A percentile compares a stretch with the other conserved stretches of the same genome.
phyloP scores from a whole-genome alignment of 2,329 filamentous ascomycete species.

The Endothia cerciana region DNA sequence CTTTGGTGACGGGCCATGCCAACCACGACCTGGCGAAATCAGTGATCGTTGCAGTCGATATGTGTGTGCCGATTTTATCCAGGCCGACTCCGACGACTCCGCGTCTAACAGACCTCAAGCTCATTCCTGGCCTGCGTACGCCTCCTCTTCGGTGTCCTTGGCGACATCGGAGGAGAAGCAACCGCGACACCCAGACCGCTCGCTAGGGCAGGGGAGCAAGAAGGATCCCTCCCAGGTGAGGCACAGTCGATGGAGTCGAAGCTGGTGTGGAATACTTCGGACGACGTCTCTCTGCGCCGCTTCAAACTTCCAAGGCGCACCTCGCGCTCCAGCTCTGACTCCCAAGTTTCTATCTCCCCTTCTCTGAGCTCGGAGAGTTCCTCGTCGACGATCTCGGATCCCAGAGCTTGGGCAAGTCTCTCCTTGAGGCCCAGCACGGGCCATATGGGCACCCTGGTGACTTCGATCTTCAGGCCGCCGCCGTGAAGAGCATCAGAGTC shows the following conservation, averaged over 20 bases:
- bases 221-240: not conserved
- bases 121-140: slow-evolving; percentile 34
- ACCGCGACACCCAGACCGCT: slow-evolving; percentile 21
- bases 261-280: slow-evolving; percentile 45
- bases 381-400: slow-evolving; percentile 53
- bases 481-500: slow-evolving; percentile 33
- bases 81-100: not conserved
- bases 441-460: slow-evolving; percentile 56
- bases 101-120: slow-evolving; percentile 37
- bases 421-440: slow-evolving; percentile 59
- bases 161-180: slow-evolving; percentile 36
- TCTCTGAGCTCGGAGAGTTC: slow-evolving; percentile 34
- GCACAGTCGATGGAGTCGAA: slow-evolving; percentile 38
- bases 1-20: not conserved
- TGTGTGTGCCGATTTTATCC: not conserved
- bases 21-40: not conserved
- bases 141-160: slow-evolving; percentile 38
- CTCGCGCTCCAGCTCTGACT: slow-evolving; percentile 39
- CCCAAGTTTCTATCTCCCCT: slow-evolving; percentile 50
- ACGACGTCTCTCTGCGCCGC: slow-evolving; percentile 41
- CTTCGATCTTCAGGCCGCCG: slow-evolving; percentile 50
- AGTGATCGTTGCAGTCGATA: not conserved
- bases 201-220: not conserved
- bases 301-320: slow-evolving; percentile 34
- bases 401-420: slow-evolving; percentile 57